Conservation (phyloP, 805 yeast species). For the Nakazawaea wyomingensis region DNA sequence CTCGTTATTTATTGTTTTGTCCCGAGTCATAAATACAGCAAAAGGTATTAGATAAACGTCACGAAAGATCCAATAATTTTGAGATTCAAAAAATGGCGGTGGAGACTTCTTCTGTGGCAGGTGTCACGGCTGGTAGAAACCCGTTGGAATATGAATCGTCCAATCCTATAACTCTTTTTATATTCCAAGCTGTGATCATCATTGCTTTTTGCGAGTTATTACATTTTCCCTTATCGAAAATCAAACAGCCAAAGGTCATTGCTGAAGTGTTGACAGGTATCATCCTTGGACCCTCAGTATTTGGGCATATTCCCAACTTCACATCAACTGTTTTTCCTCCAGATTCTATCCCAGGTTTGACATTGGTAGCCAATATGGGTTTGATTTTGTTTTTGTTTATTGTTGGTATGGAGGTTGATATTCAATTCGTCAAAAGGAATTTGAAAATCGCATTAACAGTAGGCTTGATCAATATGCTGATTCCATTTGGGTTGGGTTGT, state of each 20-base stretch:
- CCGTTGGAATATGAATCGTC: slow-evolving; percentile 57
- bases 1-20: too few species aligned
- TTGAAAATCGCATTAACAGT: slow-evolving; percentile 58
- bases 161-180: slow-evolving; percentile 62
- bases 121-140: slow-evolving; percentile 66
- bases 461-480: slow-evolving; percentile 66
- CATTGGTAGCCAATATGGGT: slow-evolving; percentile 69
- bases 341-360: slow-evolving; percentile 56
- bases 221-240: slow-evolving; percentile 51
- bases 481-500: slow-evolving; percentile 80
- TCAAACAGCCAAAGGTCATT: slow-evolving; percentile 75
- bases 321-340: slow-evolving; percentile 60
- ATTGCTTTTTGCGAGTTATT: slow-evolving; percentile 53
- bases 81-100: slow-evolving; percentile 28
- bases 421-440: slow-evolving; percentile 57
- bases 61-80: not conserved
- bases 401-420: slow-evolving; percentile 76
- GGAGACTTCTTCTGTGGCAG: slow-evolving; percentile 43
- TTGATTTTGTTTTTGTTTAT: slow-evolving; percentile 69
- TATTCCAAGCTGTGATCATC: slow-evolving; percentile 65
- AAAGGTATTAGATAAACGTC: not conserved
- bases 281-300: slow-evolving; percentile 66
- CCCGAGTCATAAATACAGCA: too few species aligned
- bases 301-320: slow-evolving; percentile 69
- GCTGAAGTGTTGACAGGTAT: slow-evolving; percentile 80